phyloP scores from a whole-genome alignment of 2,329 filamentous ascomycete species.

The Pestalotiopsis fici region DNA sequence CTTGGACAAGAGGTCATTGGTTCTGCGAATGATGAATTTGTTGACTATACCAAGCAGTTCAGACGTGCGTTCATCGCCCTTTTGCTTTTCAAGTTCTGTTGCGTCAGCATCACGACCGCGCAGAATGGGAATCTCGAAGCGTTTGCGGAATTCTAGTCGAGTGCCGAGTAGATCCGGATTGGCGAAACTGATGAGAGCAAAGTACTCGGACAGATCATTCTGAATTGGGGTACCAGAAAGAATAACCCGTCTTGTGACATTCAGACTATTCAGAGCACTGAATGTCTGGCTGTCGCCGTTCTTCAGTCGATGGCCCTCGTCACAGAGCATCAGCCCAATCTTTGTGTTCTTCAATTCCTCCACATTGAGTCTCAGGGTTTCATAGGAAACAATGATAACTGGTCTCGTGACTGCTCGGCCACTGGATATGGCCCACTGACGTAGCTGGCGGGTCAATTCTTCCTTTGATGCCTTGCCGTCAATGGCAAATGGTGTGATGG shows the following conservation, averaged over 20 bases:
- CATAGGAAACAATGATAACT: conserved; percentile 96
- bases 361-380: conserved; percentile 88
- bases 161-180: conserved; percentile 92
- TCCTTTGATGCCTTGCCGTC: conserved; percentile 96
- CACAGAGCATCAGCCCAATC: conserved; percentile 91
- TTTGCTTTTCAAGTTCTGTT: conserved; percentile 77
- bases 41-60: conserved; percentile 88
- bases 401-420: conserved; percentile 89
- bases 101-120: conserved; percentile 89
- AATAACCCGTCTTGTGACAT: conserved; percentile 90
- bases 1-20: conserved; percentile 97
- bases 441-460: conserved; percentile 84
- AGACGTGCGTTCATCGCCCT: conserved; percentile 78
- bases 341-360: conserved; percentile 87
- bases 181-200: conserved; percentile 91
- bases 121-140: conserved; percentile 90
- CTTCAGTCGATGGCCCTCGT: conserved; percentile 95
- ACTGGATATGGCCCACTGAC: conserved; percentile 91
- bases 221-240: conserved; percentile 97
- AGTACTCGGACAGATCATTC: conserved; percentile 98
- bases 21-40: conserved; percentile 96
- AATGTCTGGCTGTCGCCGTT: conserved; percentile 97
- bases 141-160: conserved; percentile 87
- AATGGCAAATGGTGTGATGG: conserved; percentile 90
- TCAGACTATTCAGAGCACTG: conserved; percentile 83